phyloP scores from a whole-genome alignment of 2,329 filamentous ascomycete species.

The Aspergillus sp. region DNA sequence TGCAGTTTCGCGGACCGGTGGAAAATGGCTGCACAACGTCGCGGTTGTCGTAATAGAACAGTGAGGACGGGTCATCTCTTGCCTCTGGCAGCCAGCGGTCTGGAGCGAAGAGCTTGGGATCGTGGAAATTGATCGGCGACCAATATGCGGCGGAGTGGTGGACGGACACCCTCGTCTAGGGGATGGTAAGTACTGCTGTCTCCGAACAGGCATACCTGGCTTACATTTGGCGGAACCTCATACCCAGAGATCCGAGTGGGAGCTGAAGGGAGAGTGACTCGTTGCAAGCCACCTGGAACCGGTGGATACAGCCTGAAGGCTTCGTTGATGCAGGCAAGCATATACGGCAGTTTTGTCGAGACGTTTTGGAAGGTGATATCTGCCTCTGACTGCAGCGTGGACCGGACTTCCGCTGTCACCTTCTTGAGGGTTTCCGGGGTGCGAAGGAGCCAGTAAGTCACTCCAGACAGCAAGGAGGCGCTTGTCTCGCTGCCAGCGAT shows the following conservation, averaged over 20 bases:
- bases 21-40: slow-evolving; percentile 42
- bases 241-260: slow-evolving; percentile 4
- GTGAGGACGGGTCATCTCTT: slow-evolving; percentile 9
- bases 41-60: slow-evolving; percentile 34
- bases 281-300: slow-evolving; percentile 8
- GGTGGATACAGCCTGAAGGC: slow-evolving; percentile 32
- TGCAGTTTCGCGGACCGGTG: slow-evolving; percentile 40
- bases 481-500: slow-evolving; percentile 37
- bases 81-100: slow-evolving; percentile 37
- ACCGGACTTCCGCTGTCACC: slow-evolving; percentile 31
- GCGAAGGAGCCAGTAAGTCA: slow-evolving; percentile 32
- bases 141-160: slow-evolving; percentile 37
- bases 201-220: background rate
- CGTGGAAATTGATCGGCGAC: slow-evolving; percentile 35
- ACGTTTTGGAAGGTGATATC: slow-evolving; percentile 30
- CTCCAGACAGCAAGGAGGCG: slow-evolving; percentile 35
- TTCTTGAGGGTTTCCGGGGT: slow-evolving; percentile 23
- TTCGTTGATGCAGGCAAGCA: slow-evolving; percentile 34
- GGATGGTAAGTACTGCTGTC: background rate
- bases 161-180: slow-evolving; percentile 34
- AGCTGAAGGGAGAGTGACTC: slow-evolving; percentile 2
- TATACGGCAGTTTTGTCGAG: slow-evolving; percentile 22
- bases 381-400: slow-evolving; percentile 22
- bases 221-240: slow-evolving; percentile 1
- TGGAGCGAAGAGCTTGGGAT: slow-evolving; percentile 37